These are phyloP conservation scores for Aschersonia sp. DNA, from an alignment of 2,329 filamentous ascomycete genomes.

Conservation along the genomic window DNA sequence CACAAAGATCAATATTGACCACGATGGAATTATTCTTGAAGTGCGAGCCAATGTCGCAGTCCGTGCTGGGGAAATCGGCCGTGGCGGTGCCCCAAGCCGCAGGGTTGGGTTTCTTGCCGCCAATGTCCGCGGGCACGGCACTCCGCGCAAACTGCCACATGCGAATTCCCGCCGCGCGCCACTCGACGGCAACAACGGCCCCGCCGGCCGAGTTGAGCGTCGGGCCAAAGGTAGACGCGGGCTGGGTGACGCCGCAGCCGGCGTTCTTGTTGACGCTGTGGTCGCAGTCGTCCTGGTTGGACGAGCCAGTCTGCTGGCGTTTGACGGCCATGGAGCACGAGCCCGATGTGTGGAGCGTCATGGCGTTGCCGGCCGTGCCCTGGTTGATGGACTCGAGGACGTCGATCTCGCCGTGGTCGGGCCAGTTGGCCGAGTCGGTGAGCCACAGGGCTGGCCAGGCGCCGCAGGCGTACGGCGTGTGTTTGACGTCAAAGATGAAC, in stretches of 20 bases:
- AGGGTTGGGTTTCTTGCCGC: slow-evolving; percentile 37
- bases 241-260: slow-evolving; percentile 39
- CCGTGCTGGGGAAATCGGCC: slow-evolving; percentile 50
- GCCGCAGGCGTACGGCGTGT: slow-evolving; percentile 48
- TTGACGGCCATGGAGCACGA: slow-evolving; percentile 37
- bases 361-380: slow-evolving; percentile 37
- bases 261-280: slow-evolving; percentile 35
- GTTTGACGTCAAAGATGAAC: slow-evolving; percentile 53
- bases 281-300: slow-evolving; percentile 31
- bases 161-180: slow-evolving; percentile 44
- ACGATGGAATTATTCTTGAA: slow-evolving; percentile 54
- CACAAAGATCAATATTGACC: slow-evolving; percentile 52
- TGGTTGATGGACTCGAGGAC: slow-evolving; percentile 44
- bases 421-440: slow-evolving; percentile 45
- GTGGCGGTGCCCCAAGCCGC: slow-evolving; percentile 45
- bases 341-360: slow-evolving; percentile 43
- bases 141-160: slow-evolving; percentile 43
- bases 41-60: slow-evolving; percentile 43
- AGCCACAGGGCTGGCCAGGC: slow-evolving; percentile 57
- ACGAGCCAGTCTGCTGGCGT: slow-evolving; percentile 35
- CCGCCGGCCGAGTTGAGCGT: slow-evolving; percentile 38
- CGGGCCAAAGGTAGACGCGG: slow-evolving; percentile 30
- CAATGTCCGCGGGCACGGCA: slow-evolving; percentile 36
- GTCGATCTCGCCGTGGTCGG: slow-evolving; percentile 49
- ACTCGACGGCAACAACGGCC: slow-evolving; percentile 46